Conservation (phyloP, 495 filamentous ascomycete species). For the Penicillium longicatenatum region DNA sequence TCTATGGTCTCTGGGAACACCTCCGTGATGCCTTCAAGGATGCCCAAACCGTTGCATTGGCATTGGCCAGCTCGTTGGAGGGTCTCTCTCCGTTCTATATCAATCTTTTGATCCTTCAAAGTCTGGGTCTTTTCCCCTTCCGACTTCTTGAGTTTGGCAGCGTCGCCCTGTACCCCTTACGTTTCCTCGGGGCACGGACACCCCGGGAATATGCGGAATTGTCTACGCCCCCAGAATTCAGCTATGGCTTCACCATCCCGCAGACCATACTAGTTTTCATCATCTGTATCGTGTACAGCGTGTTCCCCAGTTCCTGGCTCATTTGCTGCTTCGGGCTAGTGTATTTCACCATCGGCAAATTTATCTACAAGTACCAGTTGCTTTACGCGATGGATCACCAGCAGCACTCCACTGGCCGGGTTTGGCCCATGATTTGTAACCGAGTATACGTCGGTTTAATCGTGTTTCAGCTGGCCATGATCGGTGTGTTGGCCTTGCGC, state of each 20-base stretch:
- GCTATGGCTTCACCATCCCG: constrained; percentile 94
- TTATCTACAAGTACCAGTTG: constrained; percentile 97
- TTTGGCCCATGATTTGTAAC: constrained; percentile 95
- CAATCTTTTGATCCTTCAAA: constrained; percentile 93
- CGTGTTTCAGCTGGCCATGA: constrained; percentile 89
- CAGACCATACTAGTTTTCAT: constrained; percentile 89
- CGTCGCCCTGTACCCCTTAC: constrained; percentile 81
- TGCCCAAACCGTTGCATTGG: constrained; percentile 73
- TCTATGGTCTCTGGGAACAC: constrained; percentile 66
- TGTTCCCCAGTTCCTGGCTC: constrained; percentile 78
- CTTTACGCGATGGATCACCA: constrained; percentile 98
- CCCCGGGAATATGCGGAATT: constrained; percentile 90
- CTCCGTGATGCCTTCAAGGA: constrained; percentile 75
- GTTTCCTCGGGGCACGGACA: constrained; percentile 76
- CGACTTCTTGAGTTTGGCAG: constrained; percentile 88
- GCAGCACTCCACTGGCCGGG: constrained; percentile 89
- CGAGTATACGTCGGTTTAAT: constrained; percentile 80
- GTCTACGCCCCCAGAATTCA: constrained; percentile 81
- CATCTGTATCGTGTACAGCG: constrained; percentile 92
- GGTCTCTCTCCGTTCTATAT: constrained; percentile 80
- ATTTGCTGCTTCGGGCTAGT: constrained; percentile 80
- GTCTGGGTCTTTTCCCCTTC: constrained; percentile 88
- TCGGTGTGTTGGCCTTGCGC: constrained; percentile 79
- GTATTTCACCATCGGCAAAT: constrained; percentile 88
- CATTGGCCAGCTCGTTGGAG: constrained; percentile 74